A percentile compares a stretch with the other conserved stretches of the same genome.
Evolutionary conservation across 2,329 filamentous ascomycete species (phyloP).

Genomic region (Colletotrichum theobromicola): DNA sequence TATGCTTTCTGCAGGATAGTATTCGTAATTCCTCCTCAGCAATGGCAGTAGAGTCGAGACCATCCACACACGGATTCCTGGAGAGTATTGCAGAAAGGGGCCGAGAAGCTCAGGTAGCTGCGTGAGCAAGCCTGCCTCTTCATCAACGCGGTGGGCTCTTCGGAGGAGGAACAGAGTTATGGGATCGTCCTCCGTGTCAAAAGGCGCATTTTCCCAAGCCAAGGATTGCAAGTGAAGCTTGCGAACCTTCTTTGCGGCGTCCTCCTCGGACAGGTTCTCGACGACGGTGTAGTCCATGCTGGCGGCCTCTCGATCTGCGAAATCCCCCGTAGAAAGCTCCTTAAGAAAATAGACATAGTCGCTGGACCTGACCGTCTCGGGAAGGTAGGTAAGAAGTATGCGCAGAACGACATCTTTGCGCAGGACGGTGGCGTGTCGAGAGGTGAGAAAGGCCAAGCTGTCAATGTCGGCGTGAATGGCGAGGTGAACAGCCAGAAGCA

Average conservation of each 20-base stretch:
- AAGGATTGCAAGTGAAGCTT: slow-evolving; percentile 70
- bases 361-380: slow-evolving; percentile 70
- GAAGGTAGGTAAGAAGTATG: slow-evolving; percentile 78
- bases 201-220: slow-evolving; percentile 49
- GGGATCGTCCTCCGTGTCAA: slow-evolving; percentile 55
- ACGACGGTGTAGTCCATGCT: slow-evolving; percentile 63
- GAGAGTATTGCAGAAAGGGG: slow-evolving; percentile 69
- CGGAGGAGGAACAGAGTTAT: slow-evolving; percentile 70
- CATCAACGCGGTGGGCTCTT: slow-evolving; percentile 72
- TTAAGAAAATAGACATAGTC: slow-evolving; percentile 67
- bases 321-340: slow-evolving; percentile 56
- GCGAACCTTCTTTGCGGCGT: slow-evolving; percentile 67
- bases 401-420: slow-evolving; percentile 70
- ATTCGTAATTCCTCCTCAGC: slow-evolving; percentile 71
- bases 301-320: slow-evolving; percentile 42
- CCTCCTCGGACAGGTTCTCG: slow-evolving; percentile 62
- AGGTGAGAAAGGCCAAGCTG: slow-evolving; percentile 64
- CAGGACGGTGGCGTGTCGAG: slow-evolving; percentile 61
- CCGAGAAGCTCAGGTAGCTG: slow-evolving; percentile 70
- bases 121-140: slow-evolving; percentile 73
- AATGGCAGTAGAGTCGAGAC: slow-evolving; percentile 73
- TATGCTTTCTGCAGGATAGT: slow-evolving; percentile 60
- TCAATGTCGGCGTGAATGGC: slow-evolving; percentile 70
- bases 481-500: slow-evolving; percentile 75
- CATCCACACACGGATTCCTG: slow-evolving; percentile 70